Evolutionary conservation across 177 flowering plant species (phyloP), one percentile per base, ranked within the genome.

Genomic region (Vitis hybrid): DNA sequence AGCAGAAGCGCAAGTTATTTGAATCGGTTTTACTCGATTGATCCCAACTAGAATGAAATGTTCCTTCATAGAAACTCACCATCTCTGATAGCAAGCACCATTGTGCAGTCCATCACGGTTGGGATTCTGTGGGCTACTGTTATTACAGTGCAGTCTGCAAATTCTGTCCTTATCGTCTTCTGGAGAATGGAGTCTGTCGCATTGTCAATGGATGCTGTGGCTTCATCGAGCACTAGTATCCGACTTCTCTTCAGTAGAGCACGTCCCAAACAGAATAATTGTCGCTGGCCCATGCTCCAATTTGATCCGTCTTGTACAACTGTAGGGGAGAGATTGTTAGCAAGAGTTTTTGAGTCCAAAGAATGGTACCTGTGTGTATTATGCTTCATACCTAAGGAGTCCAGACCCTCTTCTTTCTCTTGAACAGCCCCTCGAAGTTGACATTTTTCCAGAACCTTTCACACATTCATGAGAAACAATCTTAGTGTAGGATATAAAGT

Each of bases 181-280:
- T 89, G 89, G 49, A 89, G 77, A 27, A 82, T 69, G 6, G 74
- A 70, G 52, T 89, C 91, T 0, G 91, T 86, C 18, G 85, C 79
- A 40, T 85, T 82, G 66, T 89, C 93, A 0, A 89, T 79, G 1
- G 91, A 89, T 18, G 91, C 89, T 13, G 91, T 89, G 24, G 93
- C 93, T 76, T 89, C 93, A 69, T 89, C 93, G 1, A 88, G 82
- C 13, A 89, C 82, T 70, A 89, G 72, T 0, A 86, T 75, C 56
- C 68, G 75, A 71, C 89, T 84, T 78, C 73, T 83, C 82, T 82
- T 87, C 52, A 79, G 21, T 59, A 79, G 16, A 11, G 73, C 79
- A 1, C 81, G 73, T 51, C 81, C 81, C 40, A 79, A 62, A 32
- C 81, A 79, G 32, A 79, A 69, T 16, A 79, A 50, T 55, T 78